Evolutionary conservation across 2,329 filamentous ascomycete genomes (phyloP), one percentile per base, ranked within the genome.

Genomic region (Pseudocercospora crystallina): DNA sequence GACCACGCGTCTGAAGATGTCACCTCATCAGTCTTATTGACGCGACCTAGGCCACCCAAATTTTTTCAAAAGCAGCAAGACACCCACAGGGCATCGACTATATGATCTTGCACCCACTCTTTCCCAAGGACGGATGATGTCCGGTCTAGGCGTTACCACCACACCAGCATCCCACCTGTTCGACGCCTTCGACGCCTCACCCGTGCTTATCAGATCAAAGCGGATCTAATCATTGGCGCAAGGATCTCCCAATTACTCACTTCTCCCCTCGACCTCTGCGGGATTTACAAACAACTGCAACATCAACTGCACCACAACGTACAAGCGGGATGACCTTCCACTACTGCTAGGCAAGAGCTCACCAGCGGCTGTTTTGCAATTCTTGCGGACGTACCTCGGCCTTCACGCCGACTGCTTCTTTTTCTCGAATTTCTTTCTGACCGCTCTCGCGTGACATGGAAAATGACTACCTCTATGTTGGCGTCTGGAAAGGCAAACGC

Each of bases 381-480:
- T 12, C 9, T 29, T 15, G 45, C 45, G 45, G 45, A 32, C 36
- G 26, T 8, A 47, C 37, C 37, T 48, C 46, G 46, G 46, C 29
- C 31, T 35, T 41, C 32, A 13, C 14, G 17, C 30, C 30, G 11
- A 12, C 39, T 20, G 30, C 15, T 40, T n/a, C 30, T 37, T 20
- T 42, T 32, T 26, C 33, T 14, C 49, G 17, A 38, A 38, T 33
- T 34, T 36, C 38, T 29, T 32, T 14, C 40, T 12, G 20, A 47
- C 49, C 49, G 32, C 45, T 17, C 15, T 44, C 33, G 17, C 35
- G 40, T 53, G 50, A 53, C 52, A 66, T 65, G 66, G 62, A 64
- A 59, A 65, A 68, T 67, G 65, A 67, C 58, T 67, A 67, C 56
- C 63, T 66, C 57, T 67, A 66, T 58, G 60, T 67, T 54, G 59